Percentiles rank a stretch among this genome's conserved stretches.
Evolutionary conservation across 2,329 filamentous ascomycete species (phyloP).

Genomic region (Aspergillus oerlinghausenensis): DNA sequence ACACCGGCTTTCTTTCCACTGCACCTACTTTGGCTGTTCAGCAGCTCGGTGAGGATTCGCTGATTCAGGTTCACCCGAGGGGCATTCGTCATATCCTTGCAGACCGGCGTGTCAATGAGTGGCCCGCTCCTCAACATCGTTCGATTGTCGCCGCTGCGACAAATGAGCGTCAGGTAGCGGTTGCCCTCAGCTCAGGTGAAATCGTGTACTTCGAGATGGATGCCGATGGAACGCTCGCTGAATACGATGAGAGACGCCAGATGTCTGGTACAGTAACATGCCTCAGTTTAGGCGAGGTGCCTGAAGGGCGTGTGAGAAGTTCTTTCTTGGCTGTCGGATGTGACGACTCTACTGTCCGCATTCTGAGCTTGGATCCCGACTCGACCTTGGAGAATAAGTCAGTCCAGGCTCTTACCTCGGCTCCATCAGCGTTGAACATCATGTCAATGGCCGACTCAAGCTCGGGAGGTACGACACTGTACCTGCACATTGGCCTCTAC

Average conservation of each 20-base stretch:
- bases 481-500: constrained; percentile 91
- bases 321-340: constrained; percentile 94
- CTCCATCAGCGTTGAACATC: constrained; percentile 82
- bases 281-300: constrained; percentile 87
- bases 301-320: constrained; percentile 81
- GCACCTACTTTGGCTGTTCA: constrained; percentile 90
- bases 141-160: constrained; percentile 93
- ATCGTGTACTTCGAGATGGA: constrained; percentile 99
- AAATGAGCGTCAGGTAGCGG: constrained; percentile 87
- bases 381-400: constrained; percentile 89
- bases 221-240: constrained; percentile 78
- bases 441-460: constrained; percentile 95
- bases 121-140: constrained; percentile 87
- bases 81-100: constrained; percentile 87
- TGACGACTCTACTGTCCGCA: constrained; percentile 91
- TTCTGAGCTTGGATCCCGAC: constrained; percentile 84
- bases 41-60: constrained; percentile 85
- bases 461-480: constrained; percentile 80
- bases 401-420: constrained; percentile 86
- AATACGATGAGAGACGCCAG: constrained; percentile 91
- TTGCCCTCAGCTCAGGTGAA: constrained; percentile 91
- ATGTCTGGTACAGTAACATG: constrained; percentile 95
- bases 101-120: constrained; percentile 77
- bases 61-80: constrained; percentile 94
- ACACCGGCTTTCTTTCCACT: constrained; percentile 85